Conservation (phyloP, 1,284 basidiomycete genomes). For the Singerocomus inundabilis region DNA sequence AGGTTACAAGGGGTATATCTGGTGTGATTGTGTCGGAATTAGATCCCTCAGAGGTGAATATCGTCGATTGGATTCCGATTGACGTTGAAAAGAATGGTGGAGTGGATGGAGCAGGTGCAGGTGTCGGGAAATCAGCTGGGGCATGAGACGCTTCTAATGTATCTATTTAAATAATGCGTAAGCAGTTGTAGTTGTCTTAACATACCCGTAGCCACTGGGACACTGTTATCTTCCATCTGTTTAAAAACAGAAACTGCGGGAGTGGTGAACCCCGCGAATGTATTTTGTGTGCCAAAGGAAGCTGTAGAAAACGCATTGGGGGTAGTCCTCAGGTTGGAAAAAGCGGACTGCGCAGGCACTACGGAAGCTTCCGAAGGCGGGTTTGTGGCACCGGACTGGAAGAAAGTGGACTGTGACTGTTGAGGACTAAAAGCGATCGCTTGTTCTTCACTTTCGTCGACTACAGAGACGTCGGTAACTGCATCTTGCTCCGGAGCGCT, state of each 20-base stretch:
- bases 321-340: slow-evolving; percentile 39
- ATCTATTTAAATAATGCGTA: not conserved
- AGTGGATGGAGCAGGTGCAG: slow-evolving; percentile 18
- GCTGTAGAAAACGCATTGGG: slow-evolving; percentile 35
- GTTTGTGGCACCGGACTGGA: not conserved
- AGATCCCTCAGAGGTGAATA: not conserved
- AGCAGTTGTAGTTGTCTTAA: not conserved
- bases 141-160: not conserved
- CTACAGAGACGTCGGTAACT: slow-evolving; percentile 27
- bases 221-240: slow-evolving; percentile 23
- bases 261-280: slow-evolving; percentile 1
- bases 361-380: slow-evolving; percentile 15
- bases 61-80: not conserved
- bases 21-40: not conserved
- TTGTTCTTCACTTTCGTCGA: slow-evolving; percentile 27
- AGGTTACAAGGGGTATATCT: slow-evolving; percentile 13
- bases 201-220: slow-evolving; percentile 17
- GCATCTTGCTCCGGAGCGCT: slow-evolving; percentile 26
- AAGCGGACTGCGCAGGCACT: slow-evolving; percentile 36
- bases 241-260: slow-evolving; percentile 13
- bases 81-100: not conserved
- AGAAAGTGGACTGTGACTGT: slow-evolving; percentile 28
- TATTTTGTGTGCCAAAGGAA: slow-evolving; percentile 20
- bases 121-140: slow-evolving; percentile 18
- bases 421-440: slow-evolving; percentile 32